These are phyloP conservation scores for Saksenaea oblongispora DNA, from an alignment of 371 early-diverging fungal genomes.

Conservation along the genomic window DNA sequence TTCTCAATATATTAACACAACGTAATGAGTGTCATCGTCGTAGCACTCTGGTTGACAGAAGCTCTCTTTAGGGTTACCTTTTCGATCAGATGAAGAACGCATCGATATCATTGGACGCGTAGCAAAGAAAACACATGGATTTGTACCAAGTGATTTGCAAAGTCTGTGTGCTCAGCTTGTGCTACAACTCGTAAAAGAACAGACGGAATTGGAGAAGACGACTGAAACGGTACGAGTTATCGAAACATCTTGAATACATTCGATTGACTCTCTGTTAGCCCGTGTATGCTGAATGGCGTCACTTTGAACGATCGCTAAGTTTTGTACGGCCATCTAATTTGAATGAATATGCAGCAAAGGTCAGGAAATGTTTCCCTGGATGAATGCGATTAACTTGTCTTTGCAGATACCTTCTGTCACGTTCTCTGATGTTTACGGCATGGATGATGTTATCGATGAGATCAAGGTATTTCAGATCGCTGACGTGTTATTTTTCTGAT, in stretches of 20 bases:
- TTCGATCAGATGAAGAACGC: constrained; percentile 46
- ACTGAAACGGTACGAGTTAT: neutral
- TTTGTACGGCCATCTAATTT: constrained; percentile 62
- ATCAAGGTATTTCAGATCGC: constrained; percentile 38
- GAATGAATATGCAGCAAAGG: constrained; percentile 57
- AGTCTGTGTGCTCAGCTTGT: constrained; percentile 62
- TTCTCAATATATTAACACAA: constrained; percentile 51
- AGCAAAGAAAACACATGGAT: constrained; percentile 94
- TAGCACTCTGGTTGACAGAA: neutral
- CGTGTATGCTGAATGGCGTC: constrained; percentile 7
- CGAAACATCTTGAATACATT: too few relatives aligned
- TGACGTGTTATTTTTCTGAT: neutral
- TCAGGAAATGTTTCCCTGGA: neutral
- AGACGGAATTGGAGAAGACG: neutral
- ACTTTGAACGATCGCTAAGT: constrained; percentile 51
- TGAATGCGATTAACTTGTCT: neutral
- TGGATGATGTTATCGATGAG: constrained; percentile 64
- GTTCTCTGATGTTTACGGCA: constrained; percentile 70
- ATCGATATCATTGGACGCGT: constrained; percentile 70
- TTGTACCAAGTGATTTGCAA: constrained; percentile 75
- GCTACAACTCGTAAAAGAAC: constrained; percentile 41
- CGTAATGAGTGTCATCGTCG: constrained; percentile 28
- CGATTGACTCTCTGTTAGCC: neutral
- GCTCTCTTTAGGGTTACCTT: constrained; percentile 49
- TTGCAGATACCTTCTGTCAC: constrained; percentile 56